Evolutionary conservation across 805 yeast species (phyloP), one percentile per base, ranked within the genome.

Genomic region (Candida pini): DNA sequence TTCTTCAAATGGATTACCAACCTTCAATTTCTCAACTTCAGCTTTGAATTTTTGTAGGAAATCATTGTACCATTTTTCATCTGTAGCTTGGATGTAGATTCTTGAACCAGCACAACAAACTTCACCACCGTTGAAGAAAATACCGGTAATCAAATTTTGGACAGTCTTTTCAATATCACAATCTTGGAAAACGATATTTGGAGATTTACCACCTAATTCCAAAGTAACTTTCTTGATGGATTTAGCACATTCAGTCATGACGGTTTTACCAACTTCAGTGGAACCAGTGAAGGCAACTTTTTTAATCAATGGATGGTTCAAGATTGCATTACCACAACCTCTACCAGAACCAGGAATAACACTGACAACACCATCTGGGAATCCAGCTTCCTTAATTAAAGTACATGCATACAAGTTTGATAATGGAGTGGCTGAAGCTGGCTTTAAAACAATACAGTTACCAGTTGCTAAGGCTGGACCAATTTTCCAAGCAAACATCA

Each of bases 231-330:
- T 85, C 69, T 85, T 85, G 60, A 85, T 70, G 28, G 83, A 65
- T 42, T 73, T 73, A 38, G 88, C 86, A 49, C 87, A 85, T 43
- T 71, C 65, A 45, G 69, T 70, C 77, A 81, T 80, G 53, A 85
- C 83, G 48, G 69, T 71, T 58, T 81, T 76, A 53, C 89, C 89
- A 43, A 87, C 80, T 30, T 81, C 87, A 36, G 96, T 89, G 25
- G 96, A 88, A 48, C 97, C 97, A 38, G 97, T 89, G 67, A 89
- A 89, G 9, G 96, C 95, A 55, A 89, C 72, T 72, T 89, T 89
- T 68, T 84, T 84, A 52, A 89, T 78, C 58, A 73, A 77, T 51
- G 79, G 81, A 64, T 89, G 96, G 38, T 69, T 62, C 32, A 90
- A 71, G 45, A 89, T 73, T 28, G 87, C 82, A 43, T 76, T 76